Evolutionary conservation across 2,329 filamentous ascomycete species (phyloP).

Genomic region (Malbranchea cinnamomea): DNA sequence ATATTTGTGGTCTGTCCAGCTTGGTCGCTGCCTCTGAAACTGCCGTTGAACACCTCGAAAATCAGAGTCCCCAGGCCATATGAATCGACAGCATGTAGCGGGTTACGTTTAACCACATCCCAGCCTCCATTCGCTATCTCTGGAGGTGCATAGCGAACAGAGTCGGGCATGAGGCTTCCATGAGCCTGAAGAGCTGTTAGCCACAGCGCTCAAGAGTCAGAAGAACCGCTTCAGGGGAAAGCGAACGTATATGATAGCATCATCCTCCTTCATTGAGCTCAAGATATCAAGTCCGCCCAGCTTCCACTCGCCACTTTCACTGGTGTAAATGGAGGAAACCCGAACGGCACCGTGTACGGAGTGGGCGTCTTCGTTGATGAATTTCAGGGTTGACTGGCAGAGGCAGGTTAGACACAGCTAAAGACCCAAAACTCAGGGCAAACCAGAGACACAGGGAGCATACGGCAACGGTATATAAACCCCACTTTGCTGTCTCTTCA

Average conservation of each 20-base stretch:
- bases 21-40: slow-evolving; percentile 61
- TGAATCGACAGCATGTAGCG: slow-evolving; percentile 67
- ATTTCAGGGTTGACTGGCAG: slow-evolving; percentile 69
- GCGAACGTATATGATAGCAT: slow-evolving; percentile 72
- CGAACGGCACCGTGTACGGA: slow-evolving; percentile 83
- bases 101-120: slow-evolving; percentile 75
- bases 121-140: slow-evolving; percentile 80
- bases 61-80: slow-evolving; percentile 75
- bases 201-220: slow-evolving; percentile 5
- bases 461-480: slow-evolving; percentile 72
- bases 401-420: slow-evolving; percentile 1
- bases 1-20: slow-evolving; percentile 74
- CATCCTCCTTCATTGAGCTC: slow-evolving; percentile 91
- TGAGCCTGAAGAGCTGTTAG: slow-evolving; percentile 46
- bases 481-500: slow-evolving; percentile 94
- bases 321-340: slow-evolving; percentile 77
- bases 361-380: slow-evolving; percentile 84
- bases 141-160: slow-evolving; percentile 69
- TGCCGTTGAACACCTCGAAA: slow-evolving; percentile 83
- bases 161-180: slow-evolving; percentile 74
- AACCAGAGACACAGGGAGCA: slow-evolving; percentile 7
- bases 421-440: neutral
- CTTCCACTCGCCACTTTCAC: slow-evolving; percentile 97
- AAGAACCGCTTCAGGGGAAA: neutral
- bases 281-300: slow-evolving; percentile 84